These are phyloP conservation scores for Aspergillus sojae DNA, from an alignment of 2,329 filamentous ascomycete species.

Conservation along the genomic window DNA sequence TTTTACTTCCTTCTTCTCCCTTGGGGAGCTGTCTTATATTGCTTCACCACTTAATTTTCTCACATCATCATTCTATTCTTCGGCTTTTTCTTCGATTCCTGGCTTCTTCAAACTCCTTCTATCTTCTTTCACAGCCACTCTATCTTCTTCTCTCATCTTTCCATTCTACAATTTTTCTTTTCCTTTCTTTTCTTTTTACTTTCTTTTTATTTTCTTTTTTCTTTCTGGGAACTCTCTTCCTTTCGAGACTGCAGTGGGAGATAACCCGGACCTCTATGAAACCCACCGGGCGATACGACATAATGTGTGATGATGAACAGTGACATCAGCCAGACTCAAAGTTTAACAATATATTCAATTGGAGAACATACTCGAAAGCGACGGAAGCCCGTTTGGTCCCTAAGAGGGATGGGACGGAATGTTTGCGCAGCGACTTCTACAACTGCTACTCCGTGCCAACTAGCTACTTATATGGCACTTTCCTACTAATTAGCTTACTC, in stretches of 20 bases:
- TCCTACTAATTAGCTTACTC: conserved; percentile 1
- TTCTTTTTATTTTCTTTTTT: neutral
- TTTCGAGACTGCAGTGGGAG: neutral
- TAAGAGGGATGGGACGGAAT: neutral
- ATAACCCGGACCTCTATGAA: neutral
- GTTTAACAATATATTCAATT: conserved; percentile 5
- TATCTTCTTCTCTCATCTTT: neutral
- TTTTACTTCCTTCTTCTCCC: neutral
- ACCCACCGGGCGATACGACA: conserved; percentile 3
- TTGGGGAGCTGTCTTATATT: neutral
- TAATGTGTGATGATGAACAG: conserved; percentile 10
- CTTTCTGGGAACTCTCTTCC: neutral
- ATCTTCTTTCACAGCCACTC: neutral
- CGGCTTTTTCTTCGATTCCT: conserved; percentile 2
- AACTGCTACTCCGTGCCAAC: neutral
- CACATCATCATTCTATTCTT: neutral
- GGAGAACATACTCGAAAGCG: neutral
- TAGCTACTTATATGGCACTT: neutral
- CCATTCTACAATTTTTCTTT: neutral
- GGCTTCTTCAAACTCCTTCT: conserved; percentile 7
- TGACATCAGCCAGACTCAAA: conserved; percentile 3
- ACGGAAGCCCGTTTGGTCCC: neutral
- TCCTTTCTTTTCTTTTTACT: neutral
- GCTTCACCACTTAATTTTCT: neutral
- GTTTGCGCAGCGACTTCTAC: neutral